Evolutionary conservation across 805 yeast genomes (phyloP).

Genomic region (Debaryomyces tyrocola): DNA sequence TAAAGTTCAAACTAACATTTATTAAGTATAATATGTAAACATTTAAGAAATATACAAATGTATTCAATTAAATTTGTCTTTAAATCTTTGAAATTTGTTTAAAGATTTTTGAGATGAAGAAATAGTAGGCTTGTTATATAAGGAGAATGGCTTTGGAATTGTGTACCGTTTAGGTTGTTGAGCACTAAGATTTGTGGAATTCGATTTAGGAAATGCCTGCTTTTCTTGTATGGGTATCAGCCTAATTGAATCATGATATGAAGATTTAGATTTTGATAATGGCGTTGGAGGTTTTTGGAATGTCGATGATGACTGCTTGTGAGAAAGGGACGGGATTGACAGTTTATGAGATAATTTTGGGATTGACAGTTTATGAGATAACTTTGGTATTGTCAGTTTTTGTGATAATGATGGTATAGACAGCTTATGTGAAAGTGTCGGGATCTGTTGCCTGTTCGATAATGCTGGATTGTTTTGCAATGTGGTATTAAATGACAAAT

Average conservation of each 20-base stretch:
- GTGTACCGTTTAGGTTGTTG: slow-evolving; percentile 12
- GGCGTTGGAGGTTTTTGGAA: slow-evolving; percentile 13
- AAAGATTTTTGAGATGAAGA: slow-evolving; percentile 41
- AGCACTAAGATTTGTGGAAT: background rate
- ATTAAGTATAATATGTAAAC: slow-evolving; percentile 8
- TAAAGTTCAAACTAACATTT: slow-evolving; percentile 55
- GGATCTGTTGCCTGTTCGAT: slow-evolving; percentile 6
- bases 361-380: background rate
- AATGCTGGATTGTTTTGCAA: slow-evolving; percentile 13
- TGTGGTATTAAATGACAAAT: slow-evolving; percentile 13
- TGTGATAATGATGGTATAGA: slow-evolving; percentile 12
- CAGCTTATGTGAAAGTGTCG: slow-evolving; percentile 12
- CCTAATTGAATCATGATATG: background rate
- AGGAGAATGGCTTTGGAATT: slow-evolving; percentile 27
- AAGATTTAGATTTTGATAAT: background rate
- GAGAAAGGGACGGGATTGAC: background rate
- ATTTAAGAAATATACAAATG: background rate
- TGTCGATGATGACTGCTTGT: slow-evolving; percentile 8
- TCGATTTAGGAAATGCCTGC: background rate
- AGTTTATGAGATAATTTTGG: slow-evolving; percentile 4
- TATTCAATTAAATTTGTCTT: slow-evolving; percentile 26
- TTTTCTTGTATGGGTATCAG: background rate
- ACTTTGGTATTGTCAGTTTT: slow-evolving; percentile 12
- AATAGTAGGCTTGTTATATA: slow-evolving; percentile 40
- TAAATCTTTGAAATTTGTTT: slow-evolving; percentile 34